Evolutionary conservation across 2,329 filamentous ascomycete species (phyloP), one percentile per base, ranked within the genome.

Genomic region (Aspergillus calidoustus): DNA sequence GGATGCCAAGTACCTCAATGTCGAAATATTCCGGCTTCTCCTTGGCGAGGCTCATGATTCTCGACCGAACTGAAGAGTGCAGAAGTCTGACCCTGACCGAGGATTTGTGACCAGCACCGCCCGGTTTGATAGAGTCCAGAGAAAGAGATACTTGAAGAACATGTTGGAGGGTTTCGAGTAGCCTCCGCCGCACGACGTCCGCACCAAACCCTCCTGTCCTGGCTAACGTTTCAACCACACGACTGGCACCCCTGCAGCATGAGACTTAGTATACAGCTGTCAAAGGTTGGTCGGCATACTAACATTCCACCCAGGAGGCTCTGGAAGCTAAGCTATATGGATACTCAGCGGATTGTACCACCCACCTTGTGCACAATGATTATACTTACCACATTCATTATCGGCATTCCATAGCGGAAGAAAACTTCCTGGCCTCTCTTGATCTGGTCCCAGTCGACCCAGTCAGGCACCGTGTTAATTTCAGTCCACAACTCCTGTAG

Each of bases 361-460:
- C 34, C 9, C 2, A 6, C 4, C 13, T n/a, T 19, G 19, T 1
- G 19, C 19, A 19, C 11, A n/a, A 4, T 30, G 23, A 31, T 23
- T 22, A 5, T 28, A 71, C 74, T 66, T 43, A 75, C 74, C 25
- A 68, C 87, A 7, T 87, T 89, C 22, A 92, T 75, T 23, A 85
- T 84, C 0, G 89, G 86, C 0, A 86, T 87, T 19, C 86, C 89
- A 74, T 93, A 93, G 41, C 91, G 86, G 74, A 91, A 93, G 70
- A 93, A 92, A 0, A 92, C 85, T 67, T 90, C 86, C 72, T 94
- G 91, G 0, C 91, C 91, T 69, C 91, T 82, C 62, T 83, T 81
- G 59, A 94, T 89, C 71, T 92, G 89, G 2, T 84, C 84, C 90
- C 90, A 93, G 72, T 93, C 87, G 2, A 93, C 91, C 90, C 90